phyloP scores from a whole-genome alignment of 306 rosid species.

The Gillenia trifoliata region DNA sequence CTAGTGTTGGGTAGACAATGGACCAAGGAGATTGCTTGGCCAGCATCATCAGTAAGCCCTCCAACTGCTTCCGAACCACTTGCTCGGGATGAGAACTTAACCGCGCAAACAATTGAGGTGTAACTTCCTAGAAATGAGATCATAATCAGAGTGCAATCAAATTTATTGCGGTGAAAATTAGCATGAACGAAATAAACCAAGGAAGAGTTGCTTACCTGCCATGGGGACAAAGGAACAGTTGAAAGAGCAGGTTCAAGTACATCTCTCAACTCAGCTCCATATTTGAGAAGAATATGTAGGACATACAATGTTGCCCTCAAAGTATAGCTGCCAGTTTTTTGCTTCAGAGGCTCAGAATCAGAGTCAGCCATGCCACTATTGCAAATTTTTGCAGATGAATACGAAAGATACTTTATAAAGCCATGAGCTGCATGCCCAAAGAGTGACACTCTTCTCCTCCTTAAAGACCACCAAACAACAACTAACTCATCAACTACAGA shows the following conservation, averaged over 20 bases:
- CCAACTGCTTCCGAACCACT: slow-evolving; percentile 80
- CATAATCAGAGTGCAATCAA: slow-evolving; percentile 18
- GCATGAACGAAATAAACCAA: slow-evolving; percentile 10
- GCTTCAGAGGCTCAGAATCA: slow-evolving; percentile 52
- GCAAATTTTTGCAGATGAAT: slow-evolving; percentile 56
- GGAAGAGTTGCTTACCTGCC: slow-evolving; percentile 72
- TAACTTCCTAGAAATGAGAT: slow-evolving; percentile 67
- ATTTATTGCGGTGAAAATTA: slow-evolving; percentile 12
- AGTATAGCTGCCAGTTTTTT: slow-evolving; percentile 73
- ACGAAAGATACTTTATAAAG: slow-evolving; percentile 69
- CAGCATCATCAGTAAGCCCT: slow-evolving; percentile 81
- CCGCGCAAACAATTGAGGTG: slow-evolving; percentile 88
- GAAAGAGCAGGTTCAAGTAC: slow-evolving; percentile 63
- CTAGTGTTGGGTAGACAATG: slow-evolving; percentile 85
- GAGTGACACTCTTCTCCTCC: slow-evolving; percentile 83
- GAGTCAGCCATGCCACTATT: slow-evolving; percentile 45
- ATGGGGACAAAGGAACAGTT: slow-evolving; percentile 77
- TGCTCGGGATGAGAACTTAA: slow-evolving; percentile 87
- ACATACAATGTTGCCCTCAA: slow-evolving; percentile 80
- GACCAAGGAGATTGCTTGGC: slow-evolving; percentile 94
- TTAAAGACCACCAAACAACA: slow-evolving; percentile 82
- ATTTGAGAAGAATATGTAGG: slow-evolving; percentile 85
- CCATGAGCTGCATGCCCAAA: slow-evolving; percentile 91
- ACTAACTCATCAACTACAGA: slow-evolving; percentile 54
- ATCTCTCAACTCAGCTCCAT: slow-evolving; percentile 85